phyloP scores from a whole-genome alignment of 2,329 filamentous ascomycete species.

The Xylaria hypoxylon region DNA sequence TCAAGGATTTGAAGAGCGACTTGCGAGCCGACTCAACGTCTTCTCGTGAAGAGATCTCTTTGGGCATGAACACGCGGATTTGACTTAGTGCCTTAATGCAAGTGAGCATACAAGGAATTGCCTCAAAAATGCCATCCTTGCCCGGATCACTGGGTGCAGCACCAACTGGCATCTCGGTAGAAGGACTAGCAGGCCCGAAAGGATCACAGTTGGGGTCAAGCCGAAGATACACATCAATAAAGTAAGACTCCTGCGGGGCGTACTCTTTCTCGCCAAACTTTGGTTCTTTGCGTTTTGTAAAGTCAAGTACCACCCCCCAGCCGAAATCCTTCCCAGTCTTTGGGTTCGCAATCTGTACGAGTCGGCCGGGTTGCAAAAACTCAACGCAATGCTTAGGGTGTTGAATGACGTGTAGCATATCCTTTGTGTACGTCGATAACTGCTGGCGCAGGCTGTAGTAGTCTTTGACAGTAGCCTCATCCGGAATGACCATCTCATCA shows the following conservation, averaged over 20 bases:
- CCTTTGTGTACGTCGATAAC: slow-evolving; percentile 82
- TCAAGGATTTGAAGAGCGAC: slow-evolving; percentile 73
- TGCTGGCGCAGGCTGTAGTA: slow-evolving; percentile 93
- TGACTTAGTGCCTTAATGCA: slow-evolving; percentile 88
- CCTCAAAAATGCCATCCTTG: slow-evolving; percentile 78
- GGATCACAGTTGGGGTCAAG: slow-evolving; percentile 64
- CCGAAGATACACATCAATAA: slow-evolving; percentile 84
- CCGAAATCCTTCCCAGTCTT: slow-evolving; percentile 81
- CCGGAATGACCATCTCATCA: slow-evolving; percentile 79
- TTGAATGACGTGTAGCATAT: slow-evolving; percentile 92
- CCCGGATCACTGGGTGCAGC: slow-evolving; percentile 71
- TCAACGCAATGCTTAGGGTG: slow-evolving; percentile 87
- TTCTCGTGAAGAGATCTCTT: slow-evolving; percentile 76
- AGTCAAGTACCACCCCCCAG: slow-evolving; percentile 90
- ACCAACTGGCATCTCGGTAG: slow-evolving; percentile 69
- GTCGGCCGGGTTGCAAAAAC: slow-evolving; percentile 87
- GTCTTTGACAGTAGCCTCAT: slow-evolving; percentile 90
- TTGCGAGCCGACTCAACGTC: slow-evolving; percentile 76
- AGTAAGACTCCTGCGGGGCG: slow-evolving; percentile 78
- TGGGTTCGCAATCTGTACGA: slow-evolving; percentile 85
- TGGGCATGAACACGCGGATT: slow-evolving; percentile 84
- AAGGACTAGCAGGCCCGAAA: slow-evolving; percentile 55
- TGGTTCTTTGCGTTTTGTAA: slow-evolving; percentile 71
- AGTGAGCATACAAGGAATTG: slow-evolving; percentile 86
- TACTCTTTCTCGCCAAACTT: slow-evolving; percentile 77